Base-by-base conservation (phyloP, 108 stramenopile genomes). In the Ochromonas danica region DNA sequence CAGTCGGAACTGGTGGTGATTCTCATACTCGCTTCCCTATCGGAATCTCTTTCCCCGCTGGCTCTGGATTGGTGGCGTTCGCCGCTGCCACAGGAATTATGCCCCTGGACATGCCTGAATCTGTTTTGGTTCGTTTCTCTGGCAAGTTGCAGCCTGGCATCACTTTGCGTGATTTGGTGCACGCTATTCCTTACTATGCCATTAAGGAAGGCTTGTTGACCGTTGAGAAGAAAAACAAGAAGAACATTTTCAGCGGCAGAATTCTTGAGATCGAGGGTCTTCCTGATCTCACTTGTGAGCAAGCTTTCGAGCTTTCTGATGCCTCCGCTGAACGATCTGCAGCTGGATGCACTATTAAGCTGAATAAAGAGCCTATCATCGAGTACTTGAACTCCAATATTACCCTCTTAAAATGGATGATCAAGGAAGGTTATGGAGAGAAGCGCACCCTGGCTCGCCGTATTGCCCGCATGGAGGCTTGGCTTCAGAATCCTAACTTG, bases 331-430 rank as follows among this genome's bases (percentile, higher is more conserved):
- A 96, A 84, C 92, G 95, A 45, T 92, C 91, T 63, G 95, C 95
- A 61, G 95, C 95, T 38, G 95, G 95, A 51, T 96, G 95, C 84
- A 93, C 95, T 71, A 96, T 96, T 88, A 87, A 94, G 81, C 85
- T 96, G 67, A 84, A 93, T 90, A 88, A 93, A 86, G 95, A 94
- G 83, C 94, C 95, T 75, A 92, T 96, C 80, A 90, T 93, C 62
- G 95, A 96, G 81, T 96, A 96, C 83, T 79, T 96, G 51, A 84
- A 91, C 78, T 90, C 89, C 41, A 96, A 96, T 82, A 87, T 96
- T 79, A 92, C 93, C 83, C 93, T 96, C 91, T 92, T 96, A 80
- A 93, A 94, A 85, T 96, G 95, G 95, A 96, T 96, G 95, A 94
- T 96, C 86, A 78, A 90, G 30, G 94, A 96, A 86, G 95, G 95